Conservation (phyloP, 768 basidiomycete genomes). For the Clathrus columnatus region DNA sequence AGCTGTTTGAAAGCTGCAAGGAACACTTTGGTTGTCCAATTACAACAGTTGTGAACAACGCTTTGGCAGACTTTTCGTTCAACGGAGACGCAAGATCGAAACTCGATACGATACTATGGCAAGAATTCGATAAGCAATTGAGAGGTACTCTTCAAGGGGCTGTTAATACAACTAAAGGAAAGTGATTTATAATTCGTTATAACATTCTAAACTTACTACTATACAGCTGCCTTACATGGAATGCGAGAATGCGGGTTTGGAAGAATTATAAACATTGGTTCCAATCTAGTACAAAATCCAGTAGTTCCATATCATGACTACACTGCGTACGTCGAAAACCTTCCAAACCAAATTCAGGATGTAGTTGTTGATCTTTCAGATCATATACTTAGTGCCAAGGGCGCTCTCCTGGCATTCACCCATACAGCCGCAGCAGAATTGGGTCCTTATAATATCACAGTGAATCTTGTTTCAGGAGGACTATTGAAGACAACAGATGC, state of each 20-base stretch:
- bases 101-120: constrained; percentile 1
- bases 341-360: background rate
- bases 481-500: background rate
- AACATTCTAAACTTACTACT: background rate
- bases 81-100: background rate
- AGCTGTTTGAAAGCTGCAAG: background rate
- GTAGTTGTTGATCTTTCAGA: background rate
- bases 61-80: background rate
- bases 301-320: constrained; percentile 2
- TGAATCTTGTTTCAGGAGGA: background rate
- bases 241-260: constrained; percentile 6
- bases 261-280: constrained; percentile 2
- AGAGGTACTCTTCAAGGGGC: constrained; percentile 5
- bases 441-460: background rate
- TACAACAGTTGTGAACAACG: constrained; percentile 7
- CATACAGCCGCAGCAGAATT: constrained; percentile 3
- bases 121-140: constrained; percentile 1
- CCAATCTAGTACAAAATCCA: background rate
- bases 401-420: constrained; percentile 2
- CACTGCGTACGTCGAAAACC: background rate
- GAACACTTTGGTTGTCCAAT: constrained; percentile 3
- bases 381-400: background rate
- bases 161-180: constrained; percentile 5
- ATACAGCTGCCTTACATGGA: constrained; percentile 1
- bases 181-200: background rate